Conservation (phyloP, 768 basidiomycete genomes). For the Auriscalpium orientale region DNA sequence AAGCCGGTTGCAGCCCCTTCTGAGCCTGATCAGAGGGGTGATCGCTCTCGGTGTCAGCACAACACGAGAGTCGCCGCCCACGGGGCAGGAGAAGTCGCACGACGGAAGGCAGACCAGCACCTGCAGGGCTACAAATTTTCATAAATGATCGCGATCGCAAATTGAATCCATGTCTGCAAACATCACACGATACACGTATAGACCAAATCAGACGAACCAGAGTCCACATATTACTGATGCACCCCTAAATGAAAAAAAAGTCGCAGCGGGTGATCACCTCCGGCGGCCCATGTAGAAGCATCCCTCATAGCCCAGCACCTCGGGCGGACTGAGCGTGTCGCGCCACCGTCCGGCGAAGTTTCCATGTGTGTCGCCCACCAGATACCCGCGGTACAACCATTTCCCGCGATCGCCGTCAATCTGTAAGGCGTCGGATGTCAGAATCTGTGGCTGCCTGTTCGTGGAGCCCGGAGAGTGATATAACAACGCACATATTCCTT, state of each 20-base stretch:
- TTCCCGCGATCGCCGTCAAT: slow-evolving; percentile 65
- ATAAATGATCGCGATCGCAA: not conserved
- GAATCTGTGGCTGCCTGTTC: no score
- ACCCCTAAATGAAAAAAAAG: not conserved
- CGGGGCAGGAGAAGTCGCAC: no score
- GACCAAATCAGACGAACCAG: not conserved
- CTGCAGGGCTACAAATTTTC: not conserved
- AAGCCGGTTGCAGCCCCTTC: no score
- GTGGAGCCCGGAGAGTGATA: not conserved
- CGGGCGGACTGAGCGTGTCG: slow-evolving; percentile 63
- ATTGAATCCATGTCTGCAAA: no score
- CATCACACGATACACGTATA: not conserved
- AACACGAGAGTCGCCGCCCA: no score
- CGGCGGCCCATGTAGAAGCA: slow-evolving; percentile 69
- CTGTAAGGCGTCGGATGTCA: slow-evolving; percentile 25
- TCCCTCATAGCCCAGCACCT: slow-evolving; percentile 74
- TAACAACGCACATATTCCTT: slow-evolving; percentile 66
- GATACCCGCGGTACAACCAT: slow-evolving; percentile 83
- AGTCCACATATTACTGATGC: not conserved
- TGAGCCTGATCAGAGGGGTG: no score
- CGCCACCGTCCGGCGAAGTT: slow-evolving; percentile 82
- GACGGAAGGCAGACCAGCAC: no score
- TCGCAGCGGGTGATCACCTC: not conserved
- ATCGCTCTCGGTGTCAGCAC: no score
- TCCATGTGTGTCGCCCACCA: slow-evolving; percentile 62